Evolutionary conservation across 1,284 basidiomycete species (phyloP).

Genomic region (Moesziomyces sp.): DNA sequence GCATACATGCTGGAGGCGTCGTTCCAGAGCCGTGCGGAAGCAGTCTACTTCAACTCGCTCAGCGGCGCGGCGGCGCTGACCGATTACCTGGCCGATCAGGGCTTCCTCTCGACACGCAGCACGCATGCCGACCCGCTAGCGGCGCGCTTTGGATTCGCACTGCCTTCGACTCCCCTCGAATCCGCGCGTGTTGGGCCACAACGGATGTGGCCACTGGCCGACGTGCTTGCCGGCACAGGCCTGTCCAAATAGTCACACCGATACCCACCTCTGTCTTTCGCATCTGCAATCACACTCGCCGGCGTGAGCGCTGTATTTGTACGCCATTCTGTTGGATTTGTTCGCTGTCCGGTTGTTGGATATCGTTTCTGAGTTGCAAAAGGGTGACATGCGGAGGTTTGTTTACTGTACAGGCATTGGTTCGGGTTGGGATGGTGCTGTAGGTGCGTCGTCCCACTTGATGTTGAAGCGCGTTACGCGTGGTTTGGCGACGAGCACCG

Average conservation of each 20-base stretch:
- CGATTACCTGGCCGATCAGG: conserved; percentile 70
- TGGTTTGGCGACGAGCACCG: conserved; percentile 87
- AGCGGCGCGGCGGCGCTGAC: conserved; percentile 70
- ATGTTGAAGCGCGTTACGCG: conserved; percentile 83
- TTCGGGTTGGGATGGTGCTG: conserved; percentile 3
- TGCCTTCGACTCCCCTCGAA: not conserved
- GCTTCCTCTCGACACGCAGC: conserved; percentile 31
- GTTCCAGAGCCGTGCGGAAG: conserved; percentile 69
- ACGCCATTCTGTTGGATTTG: too few relatives aligned
- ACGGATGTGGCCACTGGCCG: conserved; percentile 21
- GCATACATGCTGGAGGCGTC: conserved; percentile 73
- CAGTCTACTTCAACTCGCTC: conserved; percentile 72
- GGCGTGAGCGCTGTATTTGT: too few relatives aligned
- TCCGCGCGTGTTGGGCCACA: conserved; percentile 9
- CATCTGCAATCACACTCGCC: not conserved
- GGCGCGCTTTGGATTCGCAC: conserved; percentile 20
- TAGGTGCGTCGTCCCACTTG: conserved; percentile 65
- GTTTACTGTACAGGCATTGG: conserved; percentile 1
- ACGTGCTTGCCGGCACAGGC: conserved; percentile 25
- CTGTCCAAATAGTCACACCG: conserved; percentile 1
- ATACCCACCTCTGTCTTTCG: conserved; percentile 2
- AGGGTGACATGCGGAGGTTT: too few relatives aligned
- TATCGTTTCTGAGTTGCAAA: too few relatives aligned
- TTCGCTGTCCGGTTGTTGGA: too few relatives aligned
- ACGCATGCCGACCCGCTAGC: conserved; percentile 28